Evolutionary conservation across 1,139 yeast species (phyloP), one percentile per base, ranked within the genome.

Genomic region (Saccharomyces uvarum): DNA sequence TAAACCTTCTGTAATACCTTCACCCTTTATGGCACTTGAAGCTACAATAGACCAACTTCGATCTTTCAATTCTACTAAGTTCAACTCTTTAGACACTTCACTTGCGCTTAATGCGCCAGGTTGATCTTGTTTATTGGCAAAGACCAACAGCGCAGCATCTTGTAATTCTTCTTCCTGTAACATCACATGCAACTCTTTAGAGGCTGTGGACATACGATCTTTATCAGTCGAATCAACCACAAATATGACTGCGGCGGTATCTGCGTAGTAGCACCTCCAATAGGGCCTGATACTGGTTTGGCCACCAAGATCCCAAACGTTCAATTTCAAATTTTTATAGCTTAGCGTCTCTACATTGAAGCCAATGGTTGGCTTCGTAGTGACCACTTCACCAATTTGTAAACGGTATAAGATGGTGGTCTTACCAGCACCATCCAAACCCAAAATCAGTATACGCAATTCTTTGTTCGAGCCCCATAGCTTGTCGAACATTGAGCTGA

Each of bases 21-120:
- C 97, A 50, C 99, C 99, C 61, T 89, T 86, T 57, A 91, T 82
- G 27, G 99, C 99, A 74, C 96, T 87, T 62, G 96, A 87, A 4
- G 97, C 97, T 59, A 91, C 96, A 61, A 93, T 93, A 65, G 97
- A 88, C 99, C 99, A 93, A 69, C 96, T 88, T 70, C 99, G 81
- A 71, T 93, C 99, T 72, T 91, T 91, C 69, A 93, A 78, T 56
- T 88, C 95, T 4, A 91, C 90, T 62, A 93, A 75, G 59, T 86
- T 85, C 61, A 93, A 77, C 14, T 95, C 91, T 63, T 88, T 89
- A 1, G 96, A 85, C 11, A 93, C 97, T 67, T 93, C 97, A 5
- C 97, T 93, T 0, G 97, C 97, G 26, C 90, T 82, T 76, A 91
- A 76, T 1, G 99, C 98, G 9, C 96, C 97, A 0, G 95, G 88